Base-by-base conservation (phyloP, 1,284 basidiomycete genomes). In the Meripilus lineatus region DNA sequence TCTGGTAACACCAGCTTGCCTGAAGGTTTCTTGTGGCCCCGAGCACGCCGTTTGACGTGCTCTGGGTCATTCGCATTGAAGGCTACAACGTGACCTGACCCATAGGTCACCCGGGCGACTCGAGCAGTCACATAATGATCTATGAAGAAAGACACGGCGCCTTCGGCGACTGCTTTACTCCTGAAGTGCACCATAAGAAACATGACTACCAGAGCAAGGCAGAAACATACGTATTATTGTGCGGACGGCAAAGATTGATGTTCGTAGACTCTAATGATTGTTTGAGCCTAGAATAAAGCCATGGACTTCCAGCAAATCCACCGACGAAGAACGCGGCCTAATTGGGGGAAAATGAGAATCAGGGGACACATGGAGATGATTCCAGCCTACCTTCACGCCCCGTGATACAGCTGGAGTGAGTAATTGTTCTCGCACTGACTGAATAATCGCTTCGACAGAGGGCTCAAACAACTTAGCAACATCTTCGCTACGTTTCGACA, bases 381-480 rank as follows among this genome's bases (percentile, higher is more conserved):
- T 14, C 3, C 21, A n/a, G n/a, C n/a, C n/a, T n/a, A n/a, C n/a
- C n/a, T n/a, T n/a, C n/a, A n/a, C n/a, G n/a, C n/a, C n/a, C n/a
- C n/a, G n/a, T 1, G 49, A 44, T 2, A 18, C 32, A 2, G 47
- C 30, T 3, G n/a, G n/a, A n/a, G n/a, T n/a, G n/a, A n/a, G 8
- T 3, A 50, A 51, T 44, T 72, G 69, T 18, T 60, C 55, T 32
- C 58, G 46, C 2, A 72, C 51, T 0, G 64, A 59, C 0, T 57
- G 50, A 3, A 67, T 43, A 7, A 72, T 68, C 3, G 56, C 61
- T 4, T 42, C 22, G 7, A 66, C 44, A 0, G 70, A 67, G 0
- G 70, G 70, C 42, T 69, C 59, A 43, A 74, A 74, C 38, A 72
- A 64, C 2, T 55, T 46, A 5, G 62, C 61, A 11, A 74, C 57